Conservation (phyloP, 331 rosid species). For the Quercus tomentella region DNA sequence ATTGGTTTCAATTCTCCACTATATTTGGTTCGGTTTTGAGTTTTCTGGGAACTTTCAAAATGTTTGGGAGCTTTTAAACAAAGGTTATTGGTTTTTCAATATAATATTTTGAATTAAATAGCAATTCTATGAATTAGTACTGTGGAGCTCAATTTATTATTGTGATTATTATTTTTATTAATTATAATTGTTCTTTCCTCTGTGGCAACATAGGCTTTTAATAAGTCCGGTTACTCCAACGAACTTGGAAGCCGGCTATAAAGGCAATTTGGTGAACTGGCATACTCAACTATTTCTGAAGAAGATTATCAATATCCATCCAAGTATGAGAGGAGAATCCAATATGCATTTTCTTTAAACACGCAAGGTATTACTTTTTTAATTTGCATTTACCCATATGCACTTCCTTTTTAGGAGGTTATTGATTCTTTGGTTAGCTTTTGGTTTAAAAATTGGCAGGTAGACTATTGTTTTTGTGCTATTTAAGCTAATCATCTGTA, state of each 20-base stretch:
- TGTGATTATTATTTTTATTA: background rate
- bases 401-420: background rate
- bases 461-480: background rate
- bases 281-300: slow-evolving; percentile 42
- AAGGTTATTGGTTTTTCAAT: background rate
- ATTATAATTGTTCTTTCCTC: too few species aligned
- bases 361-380: slow-evolving; percentile 41
- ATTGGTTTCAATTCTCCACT: background rate
- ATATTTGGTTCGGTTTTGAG: background rate
- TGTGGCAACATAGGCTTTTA: background rate
- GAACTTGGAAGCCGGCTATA: background rate
- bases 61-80: background rate
- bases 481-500: background rate
- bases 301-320: slow-evolving; percentile 34
- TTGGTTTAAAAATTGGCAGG: background rate
- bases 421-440: background rate
- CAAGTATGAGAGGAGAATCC: slow-evolving; percentile 44
- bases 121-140: background rate
- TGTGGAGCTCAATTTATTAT: slow-evolving; percentile 5
- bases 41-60: background rate
- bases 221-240: background rate
- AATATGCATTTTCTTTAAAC: slow-evolving; percentile 48
- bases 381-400: background rate
- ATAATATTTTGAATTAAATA: background rate
- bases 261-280: slow-evolving; percentile 10